Percentiles rank a stretch among this genome's conserved stretches.
phyloP scores from a whole-genome alignment of 352 stramenopile genomes.

The Pythium vanterpoolii region DNA sequence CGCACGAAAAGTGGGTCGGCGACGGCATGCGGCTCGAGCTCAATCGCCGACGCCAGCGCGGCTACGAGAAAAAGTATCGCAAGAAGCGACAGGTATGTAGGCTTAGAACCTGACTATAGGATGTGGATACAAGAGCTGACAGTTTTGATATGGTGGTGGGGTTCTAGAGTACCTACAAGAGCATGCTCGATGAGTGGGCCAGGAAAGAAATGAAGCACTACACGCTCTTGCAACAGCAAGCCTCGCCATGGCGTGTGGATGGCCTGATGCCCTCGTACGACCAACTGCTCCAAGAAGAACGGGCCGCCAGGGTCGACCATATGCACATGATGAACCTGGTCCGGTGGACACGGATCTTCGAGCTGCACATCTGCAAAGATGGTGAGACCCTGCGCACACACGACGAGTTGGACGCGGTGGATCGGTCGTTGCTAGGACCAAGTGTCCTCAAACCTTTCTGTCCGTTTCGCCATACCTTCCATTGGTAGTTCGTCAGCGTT shows the following conservation, averaged over 20 bases:
- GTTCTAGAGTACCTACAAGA: neutral
- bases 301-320: neutral
- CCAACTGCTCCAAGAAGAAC: neutral
- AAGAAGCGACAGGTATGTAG: conserved; percentile 38
- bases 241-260: neutral
- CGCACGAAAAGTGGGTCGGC: neutral
- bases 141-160: neutral
- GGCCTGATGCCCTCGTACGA: neutral
- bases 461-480: conserved; percentile 10
- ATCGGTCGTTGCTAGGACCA: conserved; percentile 1
- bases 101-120: conserved; percentile 1
- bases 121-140: neutral
- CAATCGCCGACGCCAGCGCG: conserved; percentile 6
- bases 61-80: conserved; percentile 14
- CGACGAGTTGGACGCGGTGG: neutral
- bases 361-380: neutral
- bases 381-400: neutral
- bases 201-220: conserved; percentile 2
- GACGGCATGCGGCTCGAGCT: neutral
- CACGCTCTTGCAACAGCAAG: neutral
- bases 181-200: neutral
- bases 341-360: neutral
- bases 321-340: neutral
- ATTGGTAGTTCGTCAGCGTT: conserved; percentile 4
- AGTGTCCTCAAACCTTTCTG: conserved; percentile 11